Evolutionary conservation across 2,329 filamentous ascomycete genomes (phyloP), one percentile per base, ranked within the genome.

Genomic region (Aulographum hederae): DNA sequence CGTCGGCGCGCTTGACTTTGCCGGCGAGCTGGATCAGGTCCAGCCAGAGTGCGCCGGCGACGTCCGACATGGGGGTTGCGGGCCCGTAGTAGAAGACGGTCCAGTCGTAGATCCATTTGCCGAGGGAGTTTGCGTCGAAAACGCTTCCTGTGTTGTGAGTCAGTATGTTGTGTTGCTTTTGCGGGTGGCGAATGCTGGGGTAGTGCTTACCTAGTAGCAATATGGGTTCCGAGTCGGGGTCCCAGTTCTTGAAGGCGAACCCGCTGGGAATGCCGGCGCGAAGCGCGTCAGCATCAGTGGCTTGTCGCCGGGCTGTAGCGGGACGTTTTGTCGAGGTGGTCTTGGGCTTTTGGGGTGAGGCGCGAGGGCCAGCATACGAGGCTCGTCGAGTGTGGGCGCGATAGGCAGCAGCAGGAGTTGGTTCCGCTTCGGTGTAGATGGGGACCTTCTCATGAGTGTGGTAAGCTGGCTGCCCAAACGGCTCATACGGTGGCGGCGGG

Each of bases 101-200:
- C 89, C 89, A 98, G 65, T 95, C 89, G 57, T 93, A 98, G 48
- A 98, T 91, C 89, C 89, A 98, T 59, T 94, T 94, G 47, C 89
- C 89, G 18, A 98, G 67, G 17, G 82, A 93, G 66, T 95, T 94
- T 48, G 86, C 81, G 50, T 95, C 89, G 48, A 95, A 95, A 34
- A 95, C 89, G 49, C 81, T 92, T n/a, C n/a, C n/a, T n/a, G n/a
- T n/a, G n/a, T n/a, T n/a, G n/a, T n/a, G n/a, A n/a, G n/a, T n/a
- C n/a, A n/a, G n/a, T n/a, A n/a, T n/a, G n/a, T n/a, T n/a, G n/a
- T n/a, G n/a, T n/a, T n/a, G n/a, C n/a, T n/a, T n/a, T n/a, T n/a
- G n/a, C n/a, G n/a, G n/a, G n/a, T n/a, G n/a, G n/a, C n/a, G n/a
- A n/a, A n/a, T n/a, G n/a, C n/a, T n/a, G n/a, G n/a, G n/a, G n/a